Conservation (phyloP, 2,329 filamentous ascomycete genomes). For the Truncatella angustata region DNA sequence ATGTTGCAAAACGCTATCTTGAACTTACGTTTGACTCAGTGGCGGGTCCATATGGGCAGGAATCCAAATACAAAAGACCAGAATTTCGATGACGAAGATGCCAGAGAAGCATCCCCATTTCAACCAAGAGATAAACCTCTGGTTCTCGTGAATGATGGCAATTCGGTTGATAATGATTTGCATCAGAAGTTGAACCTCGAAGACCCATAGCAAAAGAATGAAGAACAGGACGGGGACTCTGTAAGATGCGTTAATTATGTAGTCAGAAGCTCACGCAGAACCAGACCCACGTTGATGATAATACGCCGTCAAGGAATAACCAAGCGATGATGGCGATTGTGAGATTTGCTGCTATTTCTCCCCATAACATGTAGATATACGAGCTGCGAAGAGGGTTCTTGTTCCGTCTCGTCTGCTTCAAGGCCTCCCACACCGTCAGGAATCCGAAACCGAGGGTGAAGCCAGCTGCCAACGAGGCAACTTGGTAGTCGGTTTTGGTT, state of each 20-base stretch:
- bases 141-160: conserved; percentile 43
- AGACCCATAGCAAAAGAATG: conserved; percentile 37
- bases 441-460: conserved; percentile 17
- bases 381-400: conserved; percentile 14
- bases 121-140: conserved; percentile 33
- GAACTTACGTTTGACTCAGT: conserved; percentile 31
- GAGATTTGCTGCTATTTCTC: conserved; percentile 38
- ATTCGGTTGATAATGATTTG: conserved; percentile 57
- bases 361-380: conserved; percentile 34
- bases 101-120: conserved; percentile 45
- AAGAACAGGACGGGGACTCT: conserved; percentile 34
- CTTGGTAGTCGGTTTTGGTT: conserved; percentile 11
- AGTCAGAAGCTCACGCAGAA: conserved; percentile 16
- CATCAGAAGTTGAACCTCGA: conserved; percentile 49
- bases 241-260: too few relatives aligned
- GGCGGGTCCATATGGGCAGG: conserved; percentile 42
- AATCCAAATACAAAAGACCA: conserved; percentile 53
- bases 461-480: conserved; percentile 15
- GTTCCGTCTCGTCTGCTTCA: conserved; percentile 15
- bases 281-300: conserved; percentile 27
- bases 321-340: conserved; percentile 37
- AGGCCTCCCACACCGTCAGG: conserved; percentile 16
- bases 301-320: conserved; percentile 34
- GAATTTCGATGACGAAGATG: conserved; percentile 50
- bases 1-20: too few relatives aligned